These are phyloP conservation scores for Mycena galopus DNA, from an alignment of 768 basidiomycete species.

Conservation along the genomic window DNA sequence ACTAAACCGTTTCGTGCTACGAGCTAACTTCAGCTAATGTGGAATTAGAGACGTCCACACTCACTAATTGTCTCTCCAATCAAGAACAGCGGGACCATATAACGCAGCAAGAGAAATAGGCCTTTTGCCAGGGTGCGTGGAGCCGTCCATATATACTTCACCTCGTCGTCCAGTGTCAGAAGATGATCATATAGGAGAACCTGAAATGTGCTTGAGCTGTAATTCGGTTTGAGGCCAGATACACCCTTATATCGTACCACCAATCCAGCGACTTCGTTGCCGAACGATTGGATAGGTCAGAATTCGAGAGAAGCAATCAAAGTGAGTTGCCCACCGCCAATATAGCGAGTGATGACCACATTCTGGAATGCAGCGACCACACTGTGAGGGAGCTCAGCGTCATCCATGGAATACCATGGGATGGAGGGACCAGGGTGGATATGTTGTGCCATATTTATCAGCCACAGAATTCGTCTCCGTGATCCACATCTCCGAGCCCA, in stretches of 20 bases:
- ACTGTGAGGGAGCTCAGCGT: background rate
- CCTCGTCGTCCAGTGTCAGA: constrained; percentile 50
- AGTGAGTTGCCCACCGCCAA: background rate
- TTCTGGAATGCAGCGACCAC: background rate
- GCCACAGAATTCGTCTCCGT: background rate
- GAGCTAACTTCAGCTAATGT: background rate
- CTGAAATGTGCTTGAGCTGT: constrained; percentile 21
- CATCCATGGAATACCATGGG: constrained; percentile 8
- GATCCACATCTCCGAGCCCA: background rate
- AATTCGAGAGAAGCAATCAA: background rate
- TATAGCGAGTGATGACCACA: constrained; percentile 10
- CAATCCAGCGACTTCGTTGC: constrained; percentile 2
- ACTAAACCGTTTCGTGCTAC: constrained; percentile 17
- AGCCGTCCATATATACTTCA: constrained; percentile 48
- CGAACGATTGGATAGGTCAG: background rate
- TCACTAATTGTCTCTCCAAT: background rate
- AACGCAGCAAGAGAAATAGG: constrained; percentile 51
- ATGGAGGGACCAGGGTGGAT: background rate
- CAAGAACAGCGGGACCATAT: constrained; percentile 29
- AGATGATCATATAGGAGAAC: constrained; percentile 50
- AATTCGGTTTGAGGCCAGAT: background rate
- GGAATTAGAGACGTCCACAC: background rate
- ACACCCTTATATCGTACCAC: background rate
- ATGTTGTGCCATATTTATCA: background rate
- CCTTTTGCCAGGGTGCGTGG: constrained; percentile 44